A percentile compares a stretch with the other conserved stretches of the same genome.
Evolutionary conservation across 768 basidiomycete genomes (phyloP).

Genomic region (Suillus americanus): DNA sequence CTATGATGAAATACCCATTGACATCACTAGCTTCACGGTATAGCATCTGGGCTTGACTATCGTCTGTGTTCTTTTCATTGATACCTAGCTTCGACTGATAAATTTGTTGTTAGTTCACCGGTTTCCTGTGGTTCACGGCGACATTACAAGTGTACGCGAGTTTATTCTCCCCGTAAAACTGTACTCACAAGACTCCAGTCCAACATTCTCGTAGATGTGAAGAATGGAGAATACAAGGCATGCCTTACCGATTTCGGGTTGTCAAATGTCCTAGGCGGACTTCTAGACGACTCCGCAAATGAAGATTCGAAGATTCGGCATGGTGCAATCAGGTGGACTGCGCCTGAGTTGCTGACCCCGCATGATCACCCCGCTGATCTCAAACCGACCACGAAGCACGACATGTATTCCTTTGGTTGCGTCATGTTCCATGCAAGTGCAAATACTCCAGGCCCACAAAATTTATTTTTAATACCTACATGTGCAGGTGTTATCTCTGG

Average conservation of each 20-base stretch:
- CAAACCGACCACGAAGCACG: slow-evolving; percentile 19
- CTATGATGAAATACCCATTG: too few species aligned
- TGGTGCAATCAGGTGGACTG: slow-evolving; percentile 45
- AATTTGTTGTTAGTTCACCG: background rate
- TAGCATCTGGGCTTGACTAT: slow-evolving; percentile 1
- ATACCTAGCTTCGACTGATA: background rate
- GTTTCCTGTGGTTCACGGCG: slow-evolving; percentile 5
- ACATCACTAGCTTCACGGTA: slow-evolving; percentile 1
- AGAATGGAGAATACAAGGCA: slow-evolving; percentile 22
- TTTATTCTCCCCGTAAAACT: background rate
- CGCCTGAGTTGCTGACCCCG: slow-evolving; percentile 33
- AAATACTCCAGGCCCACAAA: background rate
- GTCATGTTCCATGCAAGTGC: slow-evolving; percentile 15
- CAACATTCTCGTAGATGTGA: slow-evolving; percentile 12
- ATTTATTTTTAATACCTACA: slow-evolving; percentile 30
- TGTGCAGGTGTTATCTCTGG: too few species aligned
- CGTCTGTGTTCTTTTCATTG: slow-evolving; percentile 9
- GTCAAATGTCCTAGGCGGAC: background rate
- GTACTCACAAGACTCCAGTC: slow-evolving; percentile 17
- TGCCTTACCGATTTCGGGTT: slow-evolving; percentile 43
- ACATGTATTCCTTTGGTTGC: slow-evolving; percentile 38
- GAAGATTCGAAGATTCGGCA: background rate
- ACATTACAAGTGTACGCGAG: slow-evolving; percentile 13
- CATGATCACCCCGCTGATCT: slow-evolving; percentile 15
- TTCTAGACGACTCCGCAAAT: background rate